Conservation (phyloP, 2,329 filamentous ascomycete genomes). For the Phaeosphaeriaceae sp. region DNA sequence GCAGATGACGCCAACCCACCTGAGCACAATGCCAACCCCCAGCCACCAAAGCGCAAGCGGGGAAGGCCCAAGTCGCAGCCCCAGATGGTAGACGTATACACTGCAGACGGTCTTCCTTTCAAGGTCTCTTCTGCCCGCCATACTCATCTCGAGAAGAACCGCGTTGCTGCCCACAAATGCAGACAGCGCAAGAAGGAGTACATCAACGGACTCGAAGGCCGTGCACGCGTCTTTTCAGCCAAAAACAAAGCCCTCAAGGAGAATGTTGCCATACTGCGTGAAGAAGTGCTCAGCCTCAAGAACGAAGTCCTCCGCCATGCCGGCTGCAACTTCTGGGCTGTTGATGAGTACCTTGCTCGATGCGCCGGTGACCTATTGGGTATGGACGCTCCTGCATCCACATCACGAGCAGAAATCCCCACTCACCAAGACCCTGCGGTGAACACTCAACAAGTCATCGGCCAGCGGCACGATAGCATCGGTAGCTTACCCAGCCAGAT, state of each 20-base stretch:
- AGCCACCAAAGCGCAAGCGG: slow-evolving; percentile 45
- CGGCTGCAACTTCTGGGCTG: slow-evolving; percentile 46
- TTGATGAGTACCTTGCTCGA: slow-evolving; percentile 47
- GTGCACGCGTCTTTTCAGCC: slow-evolving; percentile 47
- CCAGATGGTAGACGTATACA: slow-evolving; percentile 38
- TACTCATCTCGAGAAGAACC: slow-evolving; percentile 68
- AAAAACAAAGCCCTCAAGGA: slow-evolving; percentile 46
- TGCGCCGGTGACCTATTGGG: slow-evolving; percentile 45
- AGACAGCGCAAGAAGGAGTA: slow-evolving; percentile 71
- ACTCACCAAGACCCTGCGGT: slow-evolving; percentile 12
- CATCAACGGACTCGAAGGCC: slow-evolving; percentile 58
- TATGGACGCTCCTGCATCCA: slow-evolving; percentile 22
- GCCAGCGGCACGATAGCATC: slow-evolving; percentile 18
- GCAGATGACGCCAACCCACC: slow-evolving; percentile 6
- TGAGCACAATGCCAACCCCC: slow-evolving; percentile 25
- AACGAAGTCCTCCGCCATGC: slow-evolving; percentile 46
- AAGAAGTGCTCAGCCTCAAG: slow-evolving; percentile 46
- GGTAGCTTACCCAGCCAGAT: slow-evolving; percentile 17
- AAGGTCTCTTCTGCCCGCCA: slow-evolving; percentile 44
- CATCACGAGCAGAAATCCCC: slow-evolving; percentile 6
- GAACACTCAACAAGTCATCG: slow-evolving; percentile 5
- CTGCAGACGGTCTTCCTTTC: slow-evolving; percentile 41
- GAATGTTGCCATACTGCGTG: slow-evolving; percentile 41
- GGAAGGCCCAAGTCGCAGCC: slow-evolving; percentile 45
- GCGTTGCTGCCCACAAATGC: slow-evolving; percentile 75